A percentile compares a stretch with the other conserved stretches of the same genome.
phyloP scores from a whole-genome alignment of 306 rosid genomes.

The Dalbergia cultrata region DNA sequence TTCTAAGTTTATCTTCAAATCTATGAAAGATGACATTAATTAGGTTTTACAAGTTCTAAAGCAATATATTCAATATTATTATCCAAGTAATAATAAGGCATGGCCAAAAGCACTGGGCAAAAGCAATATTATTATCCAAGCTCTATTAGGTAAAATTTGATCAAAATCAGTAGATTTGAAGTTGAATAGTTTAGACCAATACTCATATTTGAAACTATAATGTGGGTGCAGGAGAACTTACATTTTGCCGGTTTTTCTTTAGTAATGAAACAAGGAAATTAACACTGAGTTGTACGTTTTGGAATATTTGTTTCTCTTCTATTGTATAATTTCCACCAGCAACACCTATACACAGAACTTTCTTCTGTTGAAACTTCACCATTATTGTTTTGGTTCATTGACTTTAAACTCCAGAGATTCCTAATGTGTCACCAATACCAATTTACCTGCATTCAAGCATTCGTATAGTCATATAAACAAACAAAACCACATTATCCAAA shows the following conservation, averaged over 20 bases:
- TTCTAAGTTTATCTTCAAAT: too few relatives aligned
- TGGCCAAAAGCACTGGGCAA: too few relatives aligned
- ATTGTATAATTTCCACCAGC: conserved; percentile 69
- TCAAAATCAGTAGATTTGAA: neutral
- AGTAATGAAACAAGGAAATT: conserved; percentile 71
- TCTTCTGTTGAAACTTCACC: conserved; percentile 73
- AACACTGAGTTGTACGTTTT: conserved; percentile 71
- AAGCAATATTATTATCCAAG: too few relatives aligned
- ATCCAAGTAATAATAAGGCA: too few relatives aligned
- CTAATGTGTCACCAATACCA: conserved; percentile 69
- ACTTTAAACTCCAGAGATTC: conserved; percentile 74
- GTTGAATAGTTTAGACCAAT: neutral
- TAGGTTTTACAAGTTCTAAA: too few relatives aligned
- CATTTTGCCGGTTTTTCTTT: conserved; percentile 81
- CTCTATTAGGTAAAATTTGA: neutral
- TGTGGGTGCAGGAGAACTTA: conserved; percentile 38
- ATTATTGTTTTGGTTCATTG: conserved; percentile 69
- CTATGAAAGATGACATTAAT: too few relatives aligned
- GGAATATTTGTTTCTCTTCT: conserved; percentile 84
- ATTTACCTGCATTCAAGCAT: conserved; percentile 54
- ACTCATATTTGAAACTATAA: neutral
- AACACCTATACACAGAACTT: conserved; percentile 78
- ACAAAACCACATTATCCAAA: conserved; percentile 1
- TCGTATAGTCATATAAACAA: neutral
- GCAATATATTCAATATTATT: too few relatives aligned